These are phyloP conservation scores for Coccinonectria pachysandricola DNA, from an alignment of 2,329 filamentous ascomycete species.

Conservation along the genomic window DNA sequence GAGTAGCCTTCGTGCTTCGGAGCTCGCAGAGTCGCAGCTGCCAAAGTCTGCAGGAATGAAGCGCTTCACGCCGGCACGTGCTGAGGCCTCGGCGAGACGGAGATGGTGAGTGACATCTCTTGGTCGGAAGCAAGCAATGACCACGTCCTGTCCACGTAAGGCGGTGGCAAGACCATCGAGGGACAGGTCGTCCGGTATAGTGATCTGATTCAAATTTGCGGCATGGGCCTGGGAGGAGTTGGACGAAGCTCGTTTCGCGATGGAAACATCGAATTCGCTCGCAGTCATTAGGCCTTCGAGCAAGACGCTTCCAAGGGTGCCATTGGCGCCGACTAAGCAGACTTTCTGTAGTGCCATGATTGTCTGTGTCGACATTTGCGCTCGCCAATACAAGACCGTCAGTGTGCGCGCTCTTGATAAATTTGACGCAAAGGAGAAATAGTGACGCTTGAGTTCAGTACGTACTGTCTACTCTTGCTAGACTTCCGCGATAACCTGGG, in stretches of 20 bases:
- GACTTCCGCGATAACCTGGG: neutral
- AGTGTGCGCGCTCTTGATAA: neutral
- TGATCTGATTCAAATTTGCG: slow-evolving; percentile 11
- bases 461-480: too few species aligned
- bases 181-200: slow-evolving; percentile 20
- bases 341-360: slow-evolving; percentile 22
- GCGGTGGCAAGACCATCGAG: slow-evolving; percentile 32
- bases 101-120: slow-evolving; percentile 34
- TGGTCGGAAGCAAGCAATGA: slow-evolving; percentile 32
- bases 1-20: slow-evolving; percentile 23
- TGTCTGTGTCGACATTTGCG: neutral
- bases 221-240: slow-evolving; percentile 18
- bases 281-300: slow-evolving; percentile 26
- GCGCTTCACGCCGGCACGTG: slow-evolving; percentile 47
- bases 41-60: slow-evolving; percentile 53
- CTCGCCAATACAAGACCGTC: neutral
- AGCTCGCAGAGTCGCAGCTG: slow-evolving; percentile 25
- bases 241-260: slow-evolving; percentile 39
- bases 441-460: neutral
- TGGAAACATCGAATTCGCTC: slow-evolving; percentile 38
- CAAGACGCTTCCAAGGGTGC: slow-evolving; percentile 30
- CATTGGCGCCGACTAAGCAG: slow-evolving; percentile 26
- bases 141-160: slow-evolving; percentile 46
- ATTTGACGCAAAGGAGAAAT: neutral
- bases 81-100: slow-evolving; percentile 46